phyloP scores from a whole-genome alignment of 495 filamentous ascomycete species.

The Penicillium ucsense region DNA sequence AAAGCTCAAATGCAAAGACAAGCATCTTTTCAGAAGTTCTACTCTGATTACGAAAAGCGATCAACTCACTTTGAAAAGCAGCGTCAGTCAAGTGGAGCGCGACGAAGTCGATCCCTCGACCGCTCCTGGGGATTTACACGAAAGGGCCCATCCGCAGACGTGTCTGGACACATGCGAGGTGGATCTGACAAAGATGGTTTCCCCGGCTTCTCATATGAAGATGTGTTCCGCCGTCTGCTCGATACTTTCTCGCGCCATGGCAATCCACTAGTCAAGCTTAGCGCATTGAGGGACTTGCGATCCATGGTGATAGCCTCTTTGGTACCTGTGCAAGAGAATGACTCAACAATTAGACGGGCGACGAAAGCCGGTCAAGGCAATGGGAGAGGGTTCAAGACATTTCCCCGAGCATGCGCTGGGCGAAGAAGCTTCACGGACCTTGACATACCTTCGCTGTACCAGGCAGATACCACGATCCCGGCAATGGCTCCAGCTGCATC shows the following conservation, averaged over 20 bases:
- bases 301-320: conserved; percentile 71
- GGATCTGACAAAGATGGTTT: conserved; percentile 6
- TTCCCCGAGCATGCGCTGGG: conserved; percentile 5
- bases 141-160: background rate
- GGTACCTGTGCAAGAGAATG: conserved; percentile 38
- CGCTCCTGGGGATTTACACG: background rate
- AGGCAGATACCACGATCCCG: conserved; percentile 11
- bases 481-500: conserved; percentile 25
- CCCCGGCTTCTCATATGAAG: conserved; percentile 54
- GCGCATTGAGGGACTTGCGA: conserved; percentile 73
- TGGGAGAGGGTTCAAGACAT: background rate
- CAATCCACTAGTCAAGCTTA: conserved; percentile 79
- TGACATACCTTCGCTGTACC: conserved; percentile 5
- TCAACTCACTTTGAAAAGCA: conserved; percentile 12
- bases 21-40: conserved; percentile 41
- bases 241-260: conserved; percentile 84
- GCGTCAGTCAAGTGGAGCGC: conserved; percentile 14
- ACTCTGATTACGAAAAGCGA: conserved; percentile 30
- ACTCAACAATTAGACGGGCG: conserved; percentile 10
- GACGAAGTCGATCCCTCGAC: conserved; percentile 30
- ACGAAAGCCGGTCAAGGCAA: background rate
- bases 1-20: conserved; percentile 60
- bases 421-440: conserved; percentile 31
- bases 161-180: background rate
- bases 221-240: conserved; percentile 69